Base-by-base conservation (phyloP, 805 yeast genomes). In the Candida ulmi region DNA sequence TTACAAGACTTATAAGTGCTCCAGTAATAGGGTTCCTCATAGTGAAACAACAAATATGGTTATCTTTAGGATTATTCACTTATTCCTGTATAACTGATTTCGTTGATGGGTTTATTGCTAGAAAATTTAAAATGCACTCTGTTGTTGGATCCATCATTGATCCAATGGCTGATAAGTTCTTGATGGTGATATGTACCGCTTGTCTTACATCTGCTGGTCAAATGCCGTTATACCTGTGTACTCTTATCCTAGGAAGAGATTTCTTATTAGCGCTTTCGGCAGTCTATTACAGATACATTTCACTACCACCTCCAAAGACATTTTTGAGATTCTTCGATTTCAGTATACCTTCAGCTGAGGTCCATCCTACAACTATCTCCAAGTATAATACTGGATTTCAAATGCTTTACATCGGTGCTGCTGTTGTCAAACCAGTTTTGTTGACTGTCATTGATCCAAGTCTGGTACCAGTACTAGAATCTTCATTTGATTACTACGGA, bases 11-110 rank as follows among this genome's bases (percentile, higher is more conserved):
- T n/a, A 65, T 74, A 2, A 68, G 87, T 3, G 82, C 98, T 0
- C 99, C 99, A 0, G 60, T 80, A 11, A 79, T 95, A 25, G 98
- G 97, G 0, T 83, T 82, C 52, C 72, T 80, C 50, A 78, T 91
- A 11, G 68, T 88, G 17, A 63, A 78, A 5, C 78, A 82, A 13
- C 72, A 86, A 23, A 65, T 83, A 2, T 61, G 70, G 11, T 65
- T 72, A 35, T 96, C 98, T 0, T 63, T 87, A 33, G 73, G 78
- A 1, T 55, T 93, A 11, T 91, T 93, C 60, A 69, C 78, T 0
- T 88, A 88, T 53, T 88, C 97, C 0, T 83, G 97, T 47, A 58
- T 88, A 4, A 91, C 99, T 0, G 99, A 93, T 59, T 82, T 86
- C 46, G 63, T 90, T 17, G 99, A 93, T 60, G 99, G 99, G 0